A percentile compares a stretch with the other conserved stretches of the same genome.
These are phyloP conservation scores for Yamadazyma aaseri DNA, from an alignment of 1,139 yeast genomes.

Conservation along the genomic window DNA sequence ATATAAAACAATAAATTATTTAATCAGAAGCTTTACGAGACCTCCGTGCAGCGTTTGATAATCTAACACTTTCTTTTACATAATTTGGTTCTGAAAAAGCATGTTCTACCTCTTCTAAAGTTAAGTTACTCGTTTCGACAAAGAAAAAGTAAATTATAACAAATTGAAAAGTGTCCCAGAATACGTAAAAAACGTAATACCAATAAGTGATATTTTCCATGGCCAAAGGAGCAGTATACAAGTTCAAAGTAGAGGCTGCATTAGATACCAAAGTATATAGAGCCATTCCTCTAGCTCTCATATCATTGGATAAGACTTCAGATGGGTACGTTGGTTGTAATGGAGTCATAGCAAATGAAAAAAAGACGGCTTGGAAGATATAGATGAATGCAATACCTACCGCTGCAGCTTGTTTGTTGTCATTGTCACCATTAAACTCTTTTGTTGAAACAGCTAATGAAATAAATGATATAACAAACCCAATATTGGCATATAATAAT, in stretches of 20 bases:
- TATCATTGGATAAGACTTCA: constrained; percentile 18
- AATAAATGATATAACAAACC: constrained; percentile 16
- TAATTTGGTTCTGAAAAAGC: constrained; percentile 14
- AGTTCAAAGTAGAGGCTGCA: constrained; percentile 19
- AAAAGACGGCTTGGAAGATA: constrained; percentile 19
- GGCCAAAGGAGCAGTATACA: constrained; percentile 21
- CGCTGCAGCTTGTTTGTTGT: constrained; percentile 14
- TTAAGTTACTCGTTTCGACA: constrained; percentile 27
- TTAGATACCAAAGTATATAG: constrained; percentile 16
- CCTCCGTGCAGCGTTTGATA: constrained; percentile 8
- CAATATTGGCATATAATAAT: constrained; percentile 18
- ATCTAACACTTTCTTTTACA: constrained; percentile 13
- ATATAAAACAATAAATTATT: not conserved
- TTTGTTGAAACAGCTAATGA: constrained; percentile 18
- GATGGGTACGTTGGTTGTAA: constrained; percentile 22
- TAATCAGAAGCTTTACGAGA: not conserved
- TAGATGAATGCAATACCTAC: constrained; percentile 19
- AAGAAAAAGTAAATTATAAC: constrained; percentile 25
- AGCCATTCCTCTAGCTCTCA: constrained; percentile 19
- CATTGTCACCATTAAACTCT: constrained; percentile 12
- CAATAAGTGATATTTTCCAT: constrained; percentile 21
- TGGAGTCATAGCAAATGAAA: constrained; percentile 21
- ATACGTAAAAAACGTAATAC: constrained; percentile 21
- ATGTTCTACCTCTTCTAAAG: constrained; percentile 27
- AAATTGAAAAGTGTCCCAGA: constrained; percentile 20